Conservation (phyloP, 2,329 filamentous ascomycete species). For the Ascocoryne sarcoides region DNA sequence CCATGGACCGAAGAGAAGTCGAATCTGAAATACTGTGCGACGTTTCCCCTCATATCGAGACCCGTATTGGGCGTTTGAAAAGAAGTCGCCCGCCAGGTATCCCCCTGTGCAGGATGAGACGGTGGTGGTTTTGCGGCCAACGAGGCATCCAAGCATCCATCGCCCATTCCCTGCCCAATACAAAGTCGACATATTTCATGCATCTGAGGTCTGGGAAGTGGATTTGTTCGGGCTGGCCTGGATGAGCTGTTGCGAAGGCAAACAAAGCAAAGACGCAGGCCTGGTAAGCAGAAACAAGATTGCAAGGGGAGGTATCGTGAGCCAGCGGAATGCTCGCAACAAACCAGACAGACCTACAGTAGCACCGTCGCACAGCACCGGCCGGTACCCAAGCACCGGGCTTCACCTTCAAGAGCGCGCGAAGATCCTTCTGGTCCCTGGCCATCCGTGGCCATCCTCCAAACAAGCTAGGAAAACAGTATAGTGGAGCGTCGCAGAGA, state of each 20-base stretch:
- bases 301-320: slow-evolving; percentile 2
- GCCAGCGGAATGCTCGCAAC: no score
- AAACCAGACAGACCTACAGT: no score
- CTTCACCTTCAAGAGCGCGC: no score
- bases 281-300: slow-evolving; percentile 9
- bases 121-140: not conserved
- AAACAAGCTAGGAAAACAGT: no score
- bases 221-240: slow-evolving; percentile 8
- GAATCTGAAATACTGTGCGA: not conserved
- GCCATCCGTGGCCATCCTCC: no score
- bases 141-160: slow-evolving; percentile 7
- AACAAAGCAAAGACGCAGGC: not conserved
- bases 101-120: slow-evolving; percentile 1
- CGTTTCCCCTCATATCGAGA: not conserved
- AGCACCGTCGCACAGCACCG: no score
- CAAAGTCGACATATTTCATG: slow-evolving; percentile 6
- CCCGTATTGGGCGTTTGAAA: not conserved
- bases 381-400: no score
- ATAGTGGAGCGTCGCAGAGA: no score
- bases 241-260: not conserved
- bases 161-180: slow-evolving; percentile 1
- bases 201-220: slow-evolving; percentile 8
- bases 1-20: not conserved
- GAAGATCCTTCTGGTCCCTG: no score
- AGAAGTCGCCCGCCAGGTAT: not conserved